phyloP scores from a whole-genome alignment of 192 early-diverging fungal species.

The Coemansia sp. region DNA sequence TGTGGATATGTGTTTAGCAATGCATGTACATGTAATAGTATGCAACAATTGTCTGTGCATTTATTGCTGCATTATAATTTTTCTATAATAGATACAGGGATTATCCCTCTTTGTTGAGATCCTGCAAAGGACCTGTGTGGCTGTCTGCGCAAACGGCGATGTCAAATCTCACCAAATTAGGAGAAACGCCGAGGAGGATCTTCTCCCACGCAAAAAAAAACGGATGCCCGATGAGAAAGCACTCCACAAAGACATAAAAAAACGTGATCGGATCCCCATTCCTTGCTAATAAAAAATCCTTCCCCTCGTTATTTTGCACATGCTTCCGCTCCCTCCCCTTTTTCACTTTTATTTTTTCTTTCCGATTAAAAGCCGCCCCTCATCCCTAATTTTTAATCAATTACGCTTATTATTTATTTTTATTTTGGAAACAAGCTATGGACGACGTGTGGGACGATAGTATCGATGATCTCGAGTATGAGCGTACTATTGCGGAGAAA shows the following conservation, averaged over 20 bases:
- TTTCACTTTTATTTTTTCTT: not conserved
- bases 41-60: not conserved
- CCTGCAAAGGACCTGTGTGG: not conserved
- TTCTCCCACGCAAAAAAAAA: not conserved
- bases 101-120: not conserved
- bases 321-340: not conserved
- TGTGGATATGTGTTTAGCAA: not conserved
- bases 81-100: not conserved
- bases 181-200: not conserved
- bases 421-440: conserved; percentile 4
- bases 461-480: conserved; percentile 12
- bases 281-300: not conserved
- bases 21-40: not conserved
- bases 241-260: not conserved
- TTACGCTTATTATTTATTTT: not conserved
- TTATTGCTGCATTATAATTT: not conserved
- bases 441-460: conserved; percentile 9
- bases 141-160: not conserved
- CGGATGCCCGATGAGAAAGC: not conserved
- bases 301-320: not conserved
- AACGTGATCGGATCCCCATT: conserved; percentile 9
- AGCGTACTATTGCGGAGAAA: conserved; percentile 25
- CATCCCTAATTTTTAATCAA: not conserved
- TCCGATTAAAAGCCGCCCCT: not conserved
- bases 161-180: not conserved